Base-by-base conservation (phyloP, 345 rosid genomes). In the Gossypium bickii region DNA sequence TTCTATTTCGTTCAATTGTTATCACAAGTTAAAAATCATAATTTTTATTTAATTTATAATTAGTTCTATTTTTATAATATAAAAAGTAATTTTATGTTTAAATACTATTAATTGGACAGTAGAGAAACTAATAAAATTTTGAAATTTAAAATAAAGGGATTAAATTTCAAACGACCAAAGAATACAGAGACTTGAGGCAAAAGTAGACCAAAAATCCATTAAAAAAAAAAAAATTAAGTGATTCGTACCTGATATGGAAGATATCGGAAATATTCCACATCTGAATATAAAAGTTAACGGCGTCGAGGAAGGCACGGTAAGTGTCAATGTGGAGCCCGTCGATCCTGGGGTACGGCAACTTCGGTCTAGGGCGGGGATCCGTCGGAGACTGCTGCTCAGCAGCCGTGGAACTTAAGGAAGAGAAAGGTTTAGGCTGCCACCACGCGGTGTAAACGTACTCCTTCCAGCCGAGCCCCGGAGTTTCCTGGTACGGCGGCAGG, bases 241-340 rank as follows among this genome's bases (percentile, higher is more conserved):
- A 13, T 51, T 16, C 57, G 49, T 70, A 83, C 90, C 89, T 79
- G 38, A 89, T 72, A 59, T 89, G 91, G 75, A 89, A 84, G 71
- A 85, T 76, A 15, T 78, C 76, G n/a, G 89, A 86, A 65, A 83
- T 24, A 57, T 85, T 85, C 49, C 67, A 34, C 80, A 66, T 82
- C 55, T 78, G 69, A 65, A 80, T 80, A 76, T 83, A 86, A 75
- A 89, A 86, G 70, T 80, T 82, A 67, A 85, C 56, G 13, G 89
- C 88, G 57, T 87, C 89, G 43, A 89, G 61, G 80, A 89, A 89
- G 20, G 85, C 83, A 43, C 77, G 78, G 79, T 84, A 87, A 47
- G 85, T 79, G 73, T 48, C 71, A 55, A 81, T 45, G 57, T 89
- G 91, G 61, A 87, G 84, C 38, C 91, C 91, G 7, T 87, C 91